Percentiles rank a stretch among this genome's conserved stretches.
Evolutionary conservation across 345 rosid species (phyloP).

Genomic region (Zanthoxylum bungeanum): DNA sequence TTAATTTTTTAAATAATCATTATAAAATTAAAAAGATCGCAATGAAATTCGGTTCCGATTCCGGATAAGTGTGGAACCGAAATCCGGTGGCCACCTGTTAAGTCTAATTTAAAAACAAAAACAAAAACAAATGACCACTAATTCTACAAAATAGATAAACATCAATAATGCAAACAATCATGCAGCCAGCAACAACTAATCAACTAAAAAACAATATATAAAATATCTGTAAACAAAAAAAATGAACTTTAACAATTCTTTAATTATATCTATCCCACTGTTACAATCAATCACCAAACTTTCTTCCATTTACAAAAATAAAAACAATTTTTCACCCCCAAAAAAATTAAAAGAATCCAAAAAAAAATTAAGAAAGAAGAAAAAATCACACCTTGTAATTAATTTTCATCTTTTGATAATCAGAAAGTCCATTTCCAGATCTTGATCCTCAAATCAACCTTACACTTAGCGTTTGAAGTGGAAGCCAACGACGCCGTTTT

Average conservation of each 20-base stretch:
- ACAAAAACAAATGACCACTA: background rate
- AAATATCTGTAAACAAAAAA: background rate
- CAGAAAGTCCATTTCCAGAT: conserved; percentile 85
- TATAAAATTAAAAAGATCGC: too few species aligned
- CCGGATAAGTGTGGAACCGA: too few species aligned
- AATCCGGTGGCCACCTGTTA: too few species aligned
- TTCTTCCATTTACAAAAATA: conserved; percentile 16
- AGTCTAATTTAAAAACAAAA: background rate
- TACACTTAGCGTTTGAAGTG: conserved; percentile 57
- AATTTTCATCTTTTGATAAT: background rate
- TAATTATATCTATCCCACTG: background rate
- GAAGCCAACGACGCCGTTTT: conserved; percentile 51
- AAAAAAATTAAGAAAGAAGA: conserved; percentile 9
- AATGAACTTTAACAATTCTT: too few species aligned
- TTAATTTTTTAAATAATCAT: too few species aligned
- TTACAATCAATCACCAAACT: background rate
- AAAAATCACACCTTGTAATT: conserved; percentile 13
- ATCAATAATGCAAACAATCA: background rate
- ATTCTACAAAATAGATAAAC: too few species aligned
- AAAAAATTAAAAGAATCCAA: conserved; percentile 5
- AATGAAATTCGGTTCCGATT: too few species aligned
- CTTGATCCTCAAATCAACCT: conserved; percentile 77
- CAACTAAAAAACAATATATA: background rate
- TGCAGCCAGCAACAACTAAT: background rate
- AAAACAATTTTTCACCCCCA: conserved; percentile 1